phyloP scores from a whole-genome alignment of 179 eudicot species.

The Beta macrorhiza region DNA sequence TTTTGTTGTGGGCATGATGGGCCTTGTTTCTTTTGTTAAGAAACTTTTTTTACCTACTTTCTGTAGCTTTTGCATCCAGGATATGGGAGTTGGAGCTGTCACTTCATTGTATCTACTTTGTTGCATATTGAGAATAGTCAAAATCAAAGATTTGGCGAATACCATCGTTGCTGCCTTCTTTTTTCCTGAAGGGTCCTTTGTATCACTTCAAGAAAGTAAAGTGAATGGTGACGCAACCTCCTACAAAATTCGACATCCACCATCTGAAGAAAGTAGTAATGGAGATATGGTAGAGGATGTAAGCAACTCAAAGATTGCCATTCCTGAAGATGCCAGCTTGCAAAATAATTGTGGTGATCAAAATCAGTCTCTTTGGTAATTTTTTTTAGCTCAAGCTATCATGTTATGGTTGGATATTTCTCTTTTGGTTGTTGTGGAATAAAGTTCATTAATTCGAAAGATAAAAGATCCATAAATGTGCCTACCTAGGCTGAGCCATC shows the following conservation, averaged over 20 bases:
- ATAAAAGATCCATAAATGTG: neutral
- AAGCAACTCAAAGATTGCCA: slow-evolving; percentile 37
- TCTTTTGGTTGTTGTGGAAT: neutral
- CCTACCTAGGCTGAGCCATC: neutral
- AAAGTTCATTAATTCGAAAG: neutral
- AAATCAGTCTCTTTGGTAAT: slow-evolving; percentile 54
- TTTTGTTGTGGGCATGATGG: neutral
- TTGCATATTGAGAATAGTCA: slow-evolving; percentile 86
- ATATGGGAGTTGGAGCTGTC: slow-evolving; percentile 48
- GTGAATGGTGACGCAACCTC: slow-evolving; percentile 49
- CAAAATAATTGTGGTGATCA: slow-evolving; percentile 37
- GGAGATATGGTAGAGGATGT: slow-evolving; percentile 29
- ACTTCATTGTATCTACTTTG: slow-evolving; percentile 80
- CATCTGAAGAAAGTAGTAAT: slow-evolving; percentile 33
- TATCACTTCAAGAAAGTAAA: slow-evolving; percentile 44
- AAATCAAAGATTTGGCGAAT: slow-evolving; percentile 93
- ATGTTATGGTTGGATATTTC: neutral
- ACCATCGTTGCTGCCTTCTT: slow-evolving; percentile 80
- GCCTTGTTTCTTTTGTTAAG: slow-evolving; percentile 10
- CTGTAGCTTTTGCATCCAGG: slow-evolving; percentile 55
- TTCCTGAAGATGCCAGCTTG: slow-evolving; percentile 36
- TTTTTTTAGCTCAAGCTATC: neutral
- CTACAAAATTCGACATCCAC: slow-evolving; percentile 20
- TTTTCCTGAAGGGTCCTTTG: slow-evolving; percentile 52
- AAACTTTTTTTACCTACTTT: slow-evolving; percentile 36